A percentile compares a stretch with the other conserved stretches of the same genome.
These are phyloP conservation scores for Plantago ovata DNA, from an alignment of 257 asterid genomes.

Conservation along the genomic window DNA sequence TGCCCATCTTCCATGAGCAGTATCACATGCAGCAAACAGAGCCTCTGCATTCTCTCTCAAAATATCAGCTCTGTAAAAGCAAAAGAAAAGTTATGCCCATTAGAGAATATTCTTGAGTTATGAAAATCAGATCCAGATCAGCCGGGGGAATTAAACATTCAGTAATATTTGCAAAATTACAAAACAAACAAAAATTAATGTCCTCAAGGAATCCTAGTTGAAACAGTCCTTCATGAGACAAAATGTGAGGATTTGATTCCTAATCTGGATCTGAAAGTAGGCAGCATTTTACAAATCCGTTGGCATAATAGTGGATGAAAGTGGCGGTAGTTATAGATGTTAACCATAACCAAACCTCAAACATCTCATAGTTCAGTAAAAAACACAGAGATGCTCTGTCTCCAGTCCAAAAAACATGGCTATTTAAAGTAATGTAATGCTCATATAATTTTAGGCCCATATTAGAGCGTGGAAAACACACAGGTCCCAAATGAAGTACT, in stretches of 20 bases:
- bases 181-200: too few species aligned
- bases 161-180: too few species aligned
- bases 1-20: conserved; percentile 99
- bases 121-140: too few species aligned
- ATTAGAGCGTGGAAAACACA: neutral
- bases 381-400: conserved; percentile 1
- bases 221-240: too few species aligned
- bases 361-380: neutral
- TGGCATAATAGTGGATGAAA: too few species aligned
- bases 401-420: conserved; percentile 5
- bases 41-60: conserved; percentile 96
- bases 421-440: neutral
- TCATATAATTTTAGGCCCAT: neutral
- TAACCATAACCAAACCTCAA: neutral
- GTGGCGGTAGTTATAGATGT: too few species aligned
- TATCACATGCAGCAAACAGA: conserved; percentile 95
- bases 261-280: too few species aligned
- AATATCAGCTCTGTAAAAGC: conserved; percentile 77
- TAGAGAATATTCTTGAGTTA: too few species aligned
- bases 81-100: conserved; percentile 18
- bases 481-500: conserved; percentile 3
- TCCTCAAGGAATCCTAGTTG: too few species aligned
- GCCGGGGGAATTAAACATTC: too few species aligned
- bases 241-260: too few species aligned
- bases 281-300: too few species aligned